Conservation (phyloP, 768 basidiomycete genomes). For the Collybia sp. region DNA sequence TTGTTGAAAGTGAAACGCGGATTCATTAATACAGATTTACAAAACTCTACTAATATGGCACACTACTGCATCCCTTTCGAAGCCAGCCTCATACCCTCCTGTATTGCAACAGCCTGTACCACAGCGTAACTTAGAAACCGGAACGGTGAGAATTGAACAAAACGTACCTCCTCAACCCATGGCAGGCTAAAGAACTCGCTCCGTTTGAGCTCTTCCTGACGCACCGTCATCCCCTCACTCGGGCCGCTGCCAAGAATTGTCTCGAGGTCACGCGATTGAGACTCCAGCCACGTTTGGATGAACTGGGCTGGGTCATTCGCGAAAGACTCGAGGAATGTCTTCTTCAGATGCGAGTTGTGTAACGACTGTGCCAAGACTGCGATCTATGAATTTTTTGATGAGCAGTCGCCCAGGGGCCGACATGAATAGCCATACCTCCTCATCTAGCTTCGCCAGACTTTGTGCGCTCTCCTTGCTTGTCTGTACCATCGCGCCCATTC, state of each 20-base stretch:
- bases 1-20: not conserved
- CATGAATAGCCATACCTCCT: constrained; percentile 61
- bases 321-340: constrained; percentile 81
- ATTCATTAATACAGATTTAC: not conserved
- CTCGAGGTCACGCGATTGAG: constrained; percentile 89
- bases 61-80: constrained; percentile 36
- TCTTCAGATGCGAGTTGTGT: constrained; percentile 82
- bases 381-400: constrained; percentile 41
- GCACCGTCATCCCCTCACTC: constrained; percentile 69
- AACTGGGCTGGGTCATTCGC: constrained; percentile 74
- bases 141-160: constrained; percentile 1
- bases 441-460: constrained; percentile 71
- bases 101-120: constrained; percentile 71
- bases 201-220: constrained; percentile 84
- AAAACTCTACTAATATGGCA: not conserved
- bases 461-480: constrained; percentile 68
- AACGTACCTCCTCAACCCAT: constrained; percentile 75
- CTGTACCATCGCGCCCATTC: constrained; percentile 68
- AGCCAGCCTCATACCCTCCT: constrained; percentile 75
- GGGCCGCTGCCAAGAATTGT: constrained; percentile 85
- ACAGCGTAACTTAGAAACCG: constrained; percentile 5
- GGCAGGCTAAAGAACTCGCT: constrained; percentile 90
- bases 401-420: not conserved
- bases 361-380: constrained; percentile 80
- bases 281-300: constrained; percentile 87